Evolutionary conservation across 2,329 filamentous ascomycete species (phyloP).

Genomic region (Fusarium musae): DNA sequence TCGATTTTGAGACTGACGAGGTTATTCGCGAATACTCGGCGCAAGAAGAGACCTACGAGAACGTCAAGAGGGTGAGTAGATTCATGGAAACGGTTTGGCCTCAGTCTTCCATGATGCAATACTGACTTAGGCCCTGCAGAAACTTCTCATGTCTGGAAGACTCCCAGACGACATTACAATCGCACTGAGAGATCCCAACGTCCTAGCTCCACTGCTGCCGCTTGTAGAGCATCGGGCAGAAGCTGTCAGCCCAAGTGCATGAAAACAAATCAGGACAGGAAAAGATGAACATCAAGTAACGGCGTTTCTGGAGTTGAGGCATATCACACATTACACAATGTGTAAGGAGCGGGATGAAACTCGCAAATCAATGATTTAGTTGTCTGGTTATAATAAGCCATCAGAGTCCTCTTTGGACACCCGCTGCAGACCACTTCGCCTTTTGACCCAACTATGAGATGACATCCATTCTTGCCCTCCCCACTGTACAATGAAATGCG

Average conservation of each 20-base stretch:
- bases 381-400: constrained; percentile 36
- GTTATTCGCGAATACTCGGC: constrained; percentile 91
- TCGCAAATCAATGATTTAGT: constrained; percentile 26
- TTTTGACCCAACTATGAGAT: background rate
- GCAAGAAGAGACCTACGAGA: constrained; percentile 84
- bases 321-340: constrained; percentile 12
- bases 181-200: constrained; percentile 82
- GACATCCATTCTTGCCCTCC: background rate
- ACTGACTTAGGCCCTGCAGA: constrained; percentile 48
- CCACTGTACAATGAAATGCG: constrained; percentile 14
- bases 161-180: constrained; percentile 79
- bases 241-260: constrained; percentile 40
- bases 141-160: constrained; percentile 60
- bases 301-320: constrained; percentile 34
- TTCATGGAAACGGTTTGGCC: background rate
- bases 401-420: constrained; percentile 9
- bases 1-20: constrained; percentile 83
- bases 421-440: background rate
- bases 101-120: background rate
- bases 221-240: constrained; percentile 77
- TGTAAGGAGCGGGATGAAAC: constrained; percentile 5
- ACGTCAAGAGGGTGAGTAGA: constrained; percentile 74
- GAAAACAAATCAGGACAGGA: background rate
- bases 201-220: constrained; percentile 75
- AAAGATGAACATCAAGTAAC: background rate